Conservation (phyloP, 495 filamentous ascomycete species). For the Daldinia caldariorum region DNA sequence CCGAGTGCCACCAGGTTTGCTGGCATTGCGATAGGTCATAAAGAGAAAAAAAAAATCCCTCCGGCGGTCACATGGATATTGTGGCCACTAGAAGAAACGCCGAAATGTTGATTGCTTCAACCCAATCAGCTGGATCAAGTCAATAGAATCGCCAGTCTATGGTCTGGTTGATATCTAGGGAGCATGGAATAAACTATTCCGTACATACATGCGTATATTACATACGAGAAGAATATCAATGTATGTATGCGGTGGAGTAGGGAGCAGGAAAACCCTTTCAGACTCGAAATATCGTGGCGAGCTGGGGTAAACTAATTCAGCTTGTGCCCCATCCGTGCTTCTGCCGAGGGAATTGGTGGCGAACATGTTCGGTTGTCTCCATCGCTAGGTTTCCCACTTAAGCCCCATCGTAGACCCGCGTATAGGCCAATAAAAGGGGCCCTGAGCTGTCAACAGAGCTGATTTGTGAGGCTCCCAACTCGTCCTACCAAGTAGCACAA, state of each 20-base stretch:
- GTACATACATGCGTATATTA: background rate
- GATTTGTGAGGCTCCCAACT: slow-evolving; percentile 32
- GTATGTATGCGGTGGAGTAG: slow-evolving; percentile 13
- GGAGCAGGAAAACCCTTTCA: slow-evolving; percentile 7
- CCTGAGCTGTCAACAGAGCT: slow-evolving; percentile 20
- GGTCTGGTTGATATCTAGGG: slow-evolving; percentile 29
- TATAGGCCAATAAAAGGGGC: background rate
- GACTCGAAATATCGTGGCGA: slow-evolving; percentile 19
- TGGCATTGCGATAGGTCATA: slow-evolving; percentile 31
- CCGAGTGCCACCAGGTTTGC: slow-evolving; percentile 25
- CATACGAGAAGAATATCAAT: slow-evolving; percentile 1
- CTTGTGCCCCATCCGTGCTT: slow-evolving; percentile 29
- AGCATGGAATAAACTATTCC: slow-evolving; percentile 13
- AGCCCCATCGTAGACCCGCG: background rate
- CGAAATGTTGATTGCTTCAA: slow-evolving; percentile 26
- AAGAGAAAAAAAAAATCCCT: slow-evolving; percentile 8
- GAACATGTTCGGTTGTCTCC: slow-evolving; percentile 26
- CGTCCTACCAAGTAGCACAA: slow-evolving; percentile 16
- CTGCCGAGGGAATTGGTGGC: slow-evolving; percentile 23
- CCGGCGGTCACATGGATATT: slow-evolving; percentile 23
- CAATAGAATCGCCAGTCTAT: slow-evolving; percentile 17
- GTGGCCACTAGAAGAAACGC: slow-evolving; percentile 14
- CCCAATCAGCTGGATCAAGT: slow-evolving; percentile 15
- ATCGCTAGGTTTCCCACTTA: slow-evolving; percentile 3
- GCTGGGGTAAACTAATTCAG: slow-evolving; percentile 24